Percentiles rank a stretch among this genome's conserved stretches.
phyloP scores from a whole-genome alignment of 441 rosid genomes.

The Syzygium syzygioides region DNA sequence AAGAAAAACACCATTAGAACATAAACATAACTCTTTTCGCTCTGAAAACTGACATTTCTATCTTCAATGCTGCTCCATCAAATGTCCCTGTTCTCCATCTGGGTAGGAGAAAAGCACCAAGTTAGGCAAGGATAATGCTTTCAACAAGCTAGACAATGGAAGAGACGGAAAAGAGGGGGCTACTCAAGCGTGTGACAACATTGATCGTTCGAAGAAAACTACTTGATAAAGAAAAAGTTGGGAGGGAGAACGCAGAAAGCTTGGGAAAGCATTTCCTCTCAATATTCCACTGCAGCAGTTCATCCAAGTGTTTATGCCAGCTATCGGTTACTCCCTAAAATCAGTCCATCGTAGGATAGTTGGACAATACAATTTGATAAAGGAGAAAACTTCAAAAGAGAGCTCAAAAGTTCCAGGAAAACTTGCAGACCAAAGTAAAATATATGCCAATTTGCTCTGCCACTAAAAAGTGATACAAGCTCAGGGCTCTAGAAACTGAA shows the following conservation, averaged over 20 bases:
- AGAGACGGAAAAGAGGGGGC: background rate
- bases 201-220: background rate
- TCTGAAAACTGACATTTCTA: background rate
- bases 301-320: background rate
- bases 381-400: background rate
- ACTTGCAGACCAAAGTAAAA: background rate
- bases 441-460: background rate
- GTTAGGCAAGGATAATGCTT: too few relatives aligned
- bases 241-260: background rate
- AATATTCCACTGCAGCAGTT: background rate
- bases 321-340: background rate
- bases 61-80: background rate
- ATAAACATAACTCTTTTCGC: background rate
- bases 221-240: background rate
- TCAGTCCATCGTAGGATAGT: background rate
- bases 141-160: too few relatives aligned
- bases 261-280: background rate
- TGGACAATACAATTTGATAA: background rate
- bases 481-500: background rate
- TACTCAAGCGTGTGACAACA: background rate
- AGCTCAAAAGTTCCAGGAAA: background rate
- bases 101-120: background rate
- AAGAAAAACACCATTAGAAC: background rate
- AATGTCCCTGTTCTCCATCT: background rate
- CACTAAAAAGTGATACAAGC: background rate